These are phyloP conservation scores for Fraxinus baroniana DNA, from an alignment of 305 asterid genomes.

Conservation along the genomic window DNA sequence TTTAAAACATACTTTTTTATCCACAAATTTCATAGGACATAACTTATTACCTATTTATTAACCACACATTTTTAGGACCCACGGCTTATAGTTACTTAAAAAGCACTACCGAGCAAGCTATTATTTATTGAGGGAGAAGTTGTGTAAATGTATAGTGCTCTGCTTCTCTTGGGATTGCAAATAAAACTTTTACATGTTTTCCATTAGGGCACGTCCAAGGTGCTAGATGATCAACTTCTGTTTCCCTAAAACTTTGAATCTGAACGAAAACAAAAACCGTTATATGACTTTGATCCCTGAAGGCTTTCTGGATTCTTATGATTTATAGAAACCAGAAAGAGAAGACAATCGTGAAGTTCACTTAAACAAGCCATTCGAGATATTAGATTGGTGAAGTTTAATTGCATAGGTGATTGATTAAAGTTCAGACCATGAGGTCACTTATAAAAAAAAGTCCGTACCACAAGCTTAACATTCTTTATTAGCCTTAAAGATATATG, in stretches of 20 bases:
- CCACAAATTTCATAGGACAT: not conserved
- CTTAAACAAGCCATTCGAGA: not conserved
- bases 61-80: not conserved
- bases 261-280: not conserved
- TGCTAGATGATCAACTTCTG: not conserved
- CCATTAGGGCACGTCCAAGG: conserved; percentile 2
- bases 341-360: not conserved
- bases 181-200: not conserved
- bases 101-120: not conserved
- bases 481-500: not conserved
- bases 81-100: not conserved
- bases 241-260: not conserved
- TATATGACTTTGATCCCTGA: not conserved
- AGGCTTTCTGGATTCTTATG: conserved; percentile 6
- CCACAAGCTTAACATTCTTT: not conserved
- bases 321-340: not conserved
- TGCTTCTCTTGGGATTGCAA: not conserved
- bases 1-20: not conserved
- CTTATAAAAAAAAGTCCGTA: not conserved
- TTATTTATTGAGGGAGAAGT: not conserved
- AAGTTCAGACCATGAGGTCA: not conserved
- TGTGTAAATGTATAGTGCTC: not conserved
- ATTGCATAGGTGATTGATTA: not conserved
- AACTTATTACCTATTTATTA: not conserved
- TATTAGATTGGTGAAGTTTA: not conserved